Percentiles rank a stretch among this genome's conserved stretches.
These are phyloP conservation scores for Komagataella populi DNA, from an alignment of 805 yeast genomes.

Conservation along the genomic window DNA sequence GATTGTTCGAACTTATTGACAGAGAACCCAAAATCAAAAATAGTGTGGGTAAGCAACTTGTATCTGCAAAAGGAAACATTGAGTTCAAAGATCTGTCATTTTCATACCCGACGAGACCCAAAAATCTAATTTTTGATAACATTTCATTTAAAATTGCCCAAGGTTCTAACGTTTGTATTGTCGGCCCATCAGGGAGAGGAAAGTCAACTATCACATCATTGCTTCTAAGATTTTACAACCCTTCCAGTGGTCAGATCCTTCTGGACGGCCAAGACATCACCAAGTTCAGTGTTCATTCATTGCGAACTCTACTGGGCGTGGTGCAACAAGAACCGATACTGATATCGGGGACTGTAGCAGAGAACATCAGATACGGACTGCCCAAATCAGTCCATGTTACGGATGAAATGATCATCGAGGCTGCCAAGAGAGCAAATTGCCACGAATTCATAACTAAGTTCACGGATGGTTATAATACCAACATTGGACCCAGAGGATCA, in stretches of 20 bases:
- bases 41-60: slow-evolving; percentile 41
- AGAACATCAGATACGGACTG: slow-evolving; percentile 72
- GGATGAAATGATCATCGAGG: slow-evolving; percentile 46
- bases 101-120: slow-evolving; percentile 77
- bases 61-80: slow-evolving; percentile 38
- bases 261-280: slow-evolving; percentile 58
- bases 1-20: slow-evolving; percentile 80
- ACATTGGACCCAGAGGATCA: slow-evolving; percentile 72
- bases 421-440: slow-evolving; percentile 65
- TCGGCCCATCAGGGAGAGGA: slow-evolving; percentile 94
- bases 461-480: slow-evolving; percentile 73
- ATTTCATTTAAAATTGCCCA: slow-evolving; percentile 52
- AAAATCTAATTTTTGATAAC: slow-evolving; percentile 48
- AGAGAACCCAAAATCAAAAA: slow-evolving; percentile 63
- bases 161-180: slow-evolving; percentile 86
- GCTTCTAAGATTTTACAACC: slow-evolving; percentile 75
- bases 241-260: slow-evolving; percentile 47
- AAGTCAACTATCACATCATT: slow-evolving; percentile 82
- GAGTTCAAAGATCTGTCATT: slow-evolving; percentile 55
- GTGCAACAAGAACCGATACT: slow-evolving; percentile 90
- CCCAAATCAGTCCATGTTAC: slow-evolving; percentile 35
- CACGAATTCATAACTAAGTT: slow-evolving; percentile 52
- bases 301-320: slow-evolving; percentile 66
- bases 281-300: slow-evolving; percentile 60
- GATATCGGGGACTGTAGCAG: slow-evolving; percentile 76